Base-by-base conservation (phyloP, 1,284 basidiomycete species). In the Sanghuangporus baumii region DNA sequence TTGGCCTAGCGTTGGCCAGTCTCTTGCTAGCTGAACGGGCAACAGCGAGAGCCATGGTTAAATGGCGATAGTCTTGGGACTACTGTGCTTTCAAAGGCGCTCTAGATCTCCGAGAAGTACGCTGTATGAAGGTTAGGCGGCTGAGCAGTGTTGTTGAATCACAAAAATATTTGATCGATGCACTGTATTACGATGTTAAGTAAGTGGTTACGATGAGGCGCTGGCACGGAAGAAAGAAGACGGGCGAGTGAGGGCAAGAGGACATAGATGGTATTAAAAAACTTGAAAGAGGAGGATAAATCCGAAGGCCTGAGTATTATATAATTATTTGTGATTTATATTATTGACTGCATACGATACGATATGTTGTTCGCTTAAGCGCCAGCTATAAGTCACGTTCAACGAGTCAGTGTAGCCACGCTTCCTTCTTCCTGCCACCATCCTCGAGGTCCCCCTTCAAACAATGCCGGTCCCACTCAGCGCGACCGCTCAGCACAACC, bases 401-500 rank as follows among this genome's bases (percentile, higher is more conserved):
- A 16, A 6, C 18, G 16, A 46, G 16, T 46, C 6, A 31, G 26
- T 31, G 26, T 31, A 31, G 26, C 26, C 26, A 31, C 26, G 26
- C 43, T 46, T 12, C 31, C 23, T 54, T 6, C 52, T 14, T 36
- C 52, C 31, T 54, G 52, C 52, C 52, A 57, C 55, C 55, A 41
- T 57, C 55, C 40, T 41, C 55, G 18, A 14, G 5, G 14, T 38
- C 58, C 26, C 9, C 43, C n/a, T 57, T 43, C 51, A 31, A 3
- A 12, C 37, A 40, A 65, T 65, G 63, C 51, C 63, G 6, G 62
- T 43, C 18, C 59, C 63, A 11, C 36, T 65, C 14, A 38, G 36
- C 2, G 20, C 60, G 11, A 58, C 52, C 31, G 56, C 55, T 7
- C 58, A 61, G 50, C 63, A 58, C 26, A 65, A 61, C 50, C 63